phyloP scores from a whole-genome alignment of 441 rosid species.

The Gossypium davidsonii region DNA sequence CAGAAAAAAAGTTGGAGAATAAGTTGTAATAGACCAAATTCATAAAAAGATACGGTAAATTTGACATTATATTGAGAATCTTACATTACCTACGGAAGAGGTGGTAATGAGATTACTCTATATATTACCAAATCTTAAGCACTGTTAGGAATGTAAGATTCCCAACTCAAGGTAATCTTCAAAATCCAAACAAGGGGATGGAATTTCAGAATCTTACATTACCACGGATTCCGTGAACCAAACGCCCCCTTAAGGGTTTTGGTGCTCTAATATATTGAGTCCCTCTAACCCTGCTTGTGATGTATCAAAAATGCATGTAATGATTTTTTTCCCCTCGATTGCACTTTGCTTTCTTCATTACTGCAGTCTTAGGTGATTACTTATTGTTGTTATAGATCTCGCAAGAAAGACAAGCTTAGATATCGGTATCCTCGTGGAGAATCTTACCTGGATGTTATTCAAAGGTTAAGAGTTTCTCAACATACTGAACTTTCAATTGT shows the following conservation, averaged over 20 bases:
- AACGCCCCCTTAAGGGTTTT: background rate
- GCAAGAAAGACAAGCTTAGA: conserved; percentile 88
- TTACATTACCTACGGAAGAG: too few relatives aligned
- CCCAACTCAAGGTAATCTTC: too few relatives aligned
- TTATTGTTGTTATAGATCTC: conserved; percentile 44
- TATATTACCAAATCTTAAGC: too few relatives aligned
- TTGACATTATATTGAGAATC: too few relatives aligned
- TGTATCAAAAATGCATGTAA: background rate
- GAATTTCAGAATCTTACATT: too few relatives aligned
- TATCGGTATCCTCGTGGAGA: conserved; percentile 98
- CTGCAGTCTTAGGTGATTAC: conserved; percentile 5
- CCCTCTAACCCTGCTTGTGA: background rate
- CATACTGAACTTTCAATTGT: background rate
- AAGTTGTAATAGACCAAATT: too few relatives aligned
- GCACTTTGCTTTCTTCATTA: background rate
- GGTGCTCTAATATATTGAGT: background rate
- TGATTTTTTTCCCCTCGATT: background rate
- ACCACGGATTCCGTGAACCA: too few relatives aligned
- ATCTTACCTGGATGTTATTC: conserved; percentile 97
- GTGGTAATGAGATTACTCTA: too few relatives aligned
- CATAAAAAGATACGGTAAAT: too few relatives aligned
- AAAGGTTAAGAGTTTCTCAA: conserved; percentile 48
- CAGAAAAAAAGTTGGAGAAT: too few relatives aligned
- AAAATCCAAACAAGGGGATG: too few relatives aligned
- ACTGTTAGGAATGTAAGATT: too few relatives aligned